A percentile compares a stretch with the other conserved stretches of the same genome.
These are phyloP conservation scores for Nannochloropsis salina DNA, from an alignment of 108 stramenopile genomes.

Conservation along the genomic window DNA sequence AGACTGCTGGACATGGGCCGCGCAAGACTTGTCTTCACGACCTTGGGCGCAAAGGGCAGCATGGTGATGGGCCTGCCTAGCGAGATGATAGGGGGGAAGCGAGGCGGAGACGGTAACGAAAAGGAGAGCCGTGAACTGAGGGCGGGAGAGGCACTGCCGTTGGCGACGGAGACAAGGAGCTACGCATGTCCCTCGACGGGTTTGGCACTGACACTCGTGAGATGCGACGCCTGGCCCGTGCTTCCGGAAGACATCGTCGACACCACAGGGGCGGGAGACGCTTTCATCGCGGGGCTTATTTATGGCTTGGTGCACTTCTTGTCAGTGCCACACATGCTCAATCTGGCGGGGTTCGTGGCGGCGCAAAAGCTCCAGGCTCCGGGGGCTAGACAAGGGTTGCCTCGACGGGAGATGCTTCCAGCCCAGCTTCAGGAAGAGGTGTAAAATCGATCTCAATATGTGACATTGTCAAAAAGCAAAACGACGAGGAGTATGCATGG, in stretches of 20 bases:
- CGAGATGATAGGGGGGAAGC: background rate
- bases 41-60: constrained; percentile 35
- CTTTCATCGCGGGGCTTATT: constrained; percentile 45
- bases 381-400: constrained; percentile 40
- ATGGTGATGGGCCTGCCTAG: constrained; percentile 28
- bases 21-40: constrained; percentile 28
- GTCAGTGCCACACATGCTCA: constrained; percentile 25
- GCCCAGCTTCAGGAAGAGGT: background rate
- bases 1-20: constrained; percentile 26
- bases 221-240: constrained; percentile 34
- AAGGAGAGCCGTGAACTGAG: background rate
- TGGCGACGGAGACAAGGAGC: background rate
- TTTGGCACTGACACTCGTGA: background rate
- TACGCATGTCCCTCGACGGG: background rate
- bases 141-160: background rate
- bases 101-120: background rate
- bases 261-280: constrained; percentile 49
- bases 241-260: constrained; percentile 30
- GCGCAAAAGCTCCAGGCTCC: constrained; percentile 41
- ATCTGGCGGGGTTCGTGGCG: constrained; percentile 36
- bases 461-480: too few relatives aligned
- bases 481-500: too few relatives aligned
- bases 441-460: background rate
- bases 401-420: constrained; percentile 13
- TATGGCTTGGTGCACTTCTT: constrained; percentile 27